Conservation (phyloP, 108 stramenopile genomes). For the Nitzschia sp. region DNA sequence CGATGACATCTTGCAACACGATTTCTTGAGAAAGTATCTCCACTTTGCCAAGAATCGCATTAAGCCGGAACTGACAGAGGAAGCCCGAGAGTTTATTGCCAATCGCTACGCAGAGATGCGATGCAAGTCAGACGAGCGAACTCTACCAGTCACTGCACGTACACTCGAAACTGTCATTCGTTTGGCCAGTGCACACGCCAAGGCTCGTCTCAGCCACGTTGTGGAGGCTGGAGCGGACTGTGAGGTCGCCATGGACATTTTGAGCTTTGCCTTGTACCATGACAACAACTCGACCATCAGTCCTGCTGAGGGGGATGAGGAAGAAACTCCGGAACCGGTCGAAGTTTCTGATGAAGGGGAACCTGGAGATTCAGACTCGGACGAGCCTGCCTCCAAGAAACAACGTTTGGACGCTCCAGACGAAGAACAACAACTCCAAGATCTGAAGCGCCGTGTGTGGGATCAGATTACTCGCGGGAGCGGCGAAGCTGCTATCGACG, state of each 20-base stretch:
- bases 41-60: slow-evolving; percentile 95
- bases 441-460: slow-evolving; percentile 48
- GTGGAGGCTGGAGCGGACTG: slow-evolving; percentile 82
- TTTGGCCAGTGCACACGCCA: slow-evolving; percentile 96
- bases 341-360: slow-evolving; percentile 42
- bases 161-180: slow-evolving; percentile 98
- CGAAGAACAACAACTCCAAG: slow-evolving; percentile 19
- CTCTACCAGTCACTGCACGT: slow-evolving; percentile 94
- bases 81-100: slow-evolving; percentile 94
- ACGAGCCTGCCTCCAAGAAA: slow-evolving; percentile 27
- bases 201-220: slow-evolving; percentile 72
- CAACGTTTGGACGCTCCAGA: slow-evolving; percentile 18
- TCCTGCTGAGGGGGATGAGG: slow-evolving; percentile 4
- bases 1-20: slow-evolving; percentile 84
- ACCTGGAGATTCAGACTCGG: slow-evolving; percentile 37
- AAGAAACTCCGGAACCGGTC: not conserved
- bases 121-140: slow-evolving; percentile 86
- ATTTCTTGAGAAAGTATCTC: slow-evolving; percentile 97
- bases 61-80: slow-evolving; percentile 90
- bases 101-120: slow-evolving; percentile 95
- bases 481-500: slow-evolving; percentile 49
- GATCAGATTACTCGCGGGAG: slow-evolving; percentile 41
- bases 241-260: slow-evolving; percentile 80
- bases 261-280: slow-evolving; percentile 89
- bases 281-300: slow-evolving; percentile 51